phyloP scores from a whole-genome alignment of 371 early-diverging fungal genomes.

The Catenaria anguillulae region DNA sequence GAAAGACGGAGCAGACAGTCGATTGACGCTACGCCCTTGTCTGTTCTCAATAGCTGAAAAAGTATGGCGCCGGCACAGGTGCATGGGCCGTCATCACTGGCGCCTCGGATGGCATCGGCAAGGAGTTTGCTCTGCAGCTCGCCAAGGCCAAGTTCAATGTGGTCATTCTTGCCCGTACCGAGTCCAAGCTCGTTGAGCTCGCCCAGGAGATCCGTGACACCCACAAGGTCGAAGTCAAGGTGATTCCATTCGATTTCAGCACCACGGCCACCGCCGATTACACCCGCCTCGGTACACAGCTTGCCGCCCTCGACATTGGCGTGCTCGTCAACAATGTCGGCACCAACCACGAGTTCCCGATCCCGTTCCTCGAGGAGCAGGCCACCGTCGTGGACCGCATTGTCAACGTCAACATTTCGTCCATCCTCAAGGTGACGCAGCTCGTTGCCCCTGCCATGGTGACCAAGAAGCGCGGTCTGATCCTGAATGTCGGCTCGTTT shows the following conservation, averaged over 20 bases:
- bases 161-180: slow-evolving; percentile 73
- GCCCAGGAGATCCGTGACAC: slow-evolving; percentile 51
- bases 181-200: slow-evolving; percentile 64
- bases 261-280: slow-evolving; percentile 48
- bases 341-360: slow-evolving; percentile 73
- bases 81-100: slow-evolving; percentile 94
- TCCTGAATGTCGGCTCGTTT: slow-evolving; percentile 89
- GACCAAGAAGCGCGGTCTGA: slow-evolving; percentile 52
- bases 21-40: neutral
- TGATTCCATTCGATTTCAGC: slow-evolving; percentile 69
- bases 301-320: slow-evolving; percentile 42
- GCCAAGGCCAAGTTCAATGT: slow-evolving; percentile 76
- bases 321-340: slow-evolving; percentile 90
- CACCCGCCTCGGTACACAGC: slow-evolving; percentile 37
- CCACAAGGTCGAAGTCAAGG: slow-evolving; percentile 51
- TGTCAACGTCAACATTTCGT: slow-evolving; percentile 75
- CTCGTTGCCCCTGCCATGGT: slow-evolving; percentile 65
- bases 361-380: slow-evolving; percentile 60
- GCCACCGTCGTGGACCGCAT: slow-evolving; percentile 50
- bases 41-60: slow-evolving; percentile 35
- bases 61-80: slow-evolving; percentile 66
- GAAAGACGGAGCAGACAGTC: neutral
- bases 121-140: slow-evolving; percentile 80
- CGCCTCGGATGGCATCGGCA: slow-evolving; percentile 95
- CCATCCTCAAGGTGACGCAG: slow-evolving; percentile 68